A percentile compares a stretch with the other conserved stretches of the same genome.
Conservation (phyloP, 176 grass and related monocot species). For the Carex littledalei region DNA sequence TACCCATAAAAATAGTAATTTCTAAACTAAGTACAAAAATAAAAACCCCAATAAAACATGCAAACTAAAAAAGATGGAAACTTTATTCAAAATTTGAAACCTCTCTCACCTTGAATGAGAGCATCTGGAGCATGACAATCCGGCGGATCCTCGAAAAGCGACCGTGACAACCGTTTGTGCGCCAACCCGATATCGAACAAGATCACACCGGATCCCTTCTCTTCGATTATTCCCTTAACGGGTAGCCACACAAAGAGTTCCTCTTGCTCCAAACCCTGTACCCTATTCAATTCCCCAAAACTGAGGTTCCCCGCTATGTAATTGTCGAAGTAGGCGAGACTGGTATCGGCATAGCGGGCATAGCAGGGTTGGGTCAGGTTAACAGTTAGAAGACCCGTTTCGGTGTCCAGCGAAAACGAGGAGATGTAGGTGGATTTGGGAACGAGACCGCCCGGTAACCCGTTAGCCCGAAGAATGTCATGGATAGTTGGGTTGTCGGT, state of each 20-base stretch:
- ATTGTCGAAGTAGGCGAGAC: constrained; percentile 55
- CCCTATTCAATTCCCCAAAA: constrained; percentile 52
- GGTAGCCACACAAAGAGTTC: constrained; percentile 96
- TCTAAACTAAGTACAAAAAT: not conserved
- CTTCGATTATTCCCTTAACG: constrained; percentile 81
- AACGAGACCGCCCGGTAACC: constrained; percentile 66
- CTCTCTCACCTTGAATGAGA: constrained; percentile 35
- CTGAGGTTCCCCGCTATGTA: constrained; percentile 82
- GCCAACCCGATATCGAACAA: constrained; percentile 85
- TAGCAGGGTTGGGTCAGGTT: constrained; percentile 61
- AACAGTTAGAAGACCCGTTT: constrained; percentile 54
- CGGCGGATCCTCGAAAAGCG: constrained; percentile 87
- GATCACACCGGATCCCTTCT: constrained; percentile 55
- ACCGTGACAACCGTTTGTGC: constrained; percentile 70
- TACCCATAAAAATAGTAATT: constrained; percentile 8
- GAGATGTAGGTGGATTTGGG: constrained; percentile 42
- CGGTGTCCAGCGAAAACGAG: constrained; percentile 45
- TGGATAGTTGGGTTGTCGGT: constrained; percentile 40
- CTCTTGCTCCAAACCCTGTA: constrained; percentile 70
- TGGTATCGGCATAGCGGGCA: constrained; percentile 58
- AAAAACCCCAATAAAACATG: constrained; percentile 3
- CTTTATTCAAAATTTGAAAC: constrained; percentile 26
- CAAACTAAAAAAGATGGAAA: constrained; percentile 1
- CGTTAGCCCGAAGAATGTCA: constrained; percentile 56
- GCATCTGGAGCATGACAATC: constrained; percentile 45